Evolutionary conservation across 2,329 filamentous ascomycete genomes (phyloP), one percentile per base, ranked within the genome.

Genomic region (Penicillium sp.): DNA sequence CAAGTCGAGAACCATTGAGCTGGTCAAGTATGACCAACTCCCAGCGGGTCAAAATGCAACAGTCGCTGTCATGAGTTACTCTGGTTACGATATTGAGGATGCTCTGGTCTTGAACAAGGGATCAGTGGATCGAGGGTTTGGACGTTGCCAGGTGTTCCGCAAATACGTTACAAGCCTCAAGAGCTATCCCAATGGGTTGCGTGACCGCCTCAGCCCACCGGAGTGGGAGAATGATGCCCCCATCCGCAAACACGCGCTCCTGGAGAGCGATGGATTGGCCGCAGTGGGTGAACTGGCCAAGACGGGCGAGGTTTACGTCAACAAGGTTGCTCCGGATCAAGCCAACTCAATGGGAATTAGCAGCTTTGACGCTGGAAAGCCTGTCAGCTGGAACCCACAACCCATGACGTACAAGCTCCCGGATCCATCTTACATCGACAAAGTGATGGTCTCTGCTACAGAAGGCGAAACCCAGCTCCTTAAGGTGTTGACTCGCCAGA

Each of bases 21-120:
- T 98, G 16, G 87, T 94, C 53, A 89, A 94, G 55, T 98, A 97
- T 62, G 93, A 98, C 68, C 95, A 96, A 63, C 81, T 98, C 10
- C 93, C 93, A 0, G 93, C 93, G 4, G 93, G 93, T 0, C 93
- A 98, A 61, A 97, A 96, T 47, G 94, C 93, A 4, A 95, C 87
- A 1, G 93, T 98, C 17, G 93, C 94, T 4, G 93, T 98, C 69
- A 98, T 98, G 93, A 97, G 90, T 33, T 98, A 93, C 69, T 97
- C 91, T 8, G 93, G 93, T 16, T 98, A 98, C 69, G 93, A 98
- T 80, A 98, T 98, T 54, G 93, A 98, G 74, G 93, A 98, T 75
- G 93, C 93, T 7, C 76, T 98, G 13, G 91, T 98, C 2, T 67
- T 98, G 46, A 98, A 98, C 73, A 97, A 96, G 71, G 90, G 89